phyloP scores from a whole-genome alignment of 2,329 filamentous ascomycete genomes.

The Colletotrichum phormii region DNA sequence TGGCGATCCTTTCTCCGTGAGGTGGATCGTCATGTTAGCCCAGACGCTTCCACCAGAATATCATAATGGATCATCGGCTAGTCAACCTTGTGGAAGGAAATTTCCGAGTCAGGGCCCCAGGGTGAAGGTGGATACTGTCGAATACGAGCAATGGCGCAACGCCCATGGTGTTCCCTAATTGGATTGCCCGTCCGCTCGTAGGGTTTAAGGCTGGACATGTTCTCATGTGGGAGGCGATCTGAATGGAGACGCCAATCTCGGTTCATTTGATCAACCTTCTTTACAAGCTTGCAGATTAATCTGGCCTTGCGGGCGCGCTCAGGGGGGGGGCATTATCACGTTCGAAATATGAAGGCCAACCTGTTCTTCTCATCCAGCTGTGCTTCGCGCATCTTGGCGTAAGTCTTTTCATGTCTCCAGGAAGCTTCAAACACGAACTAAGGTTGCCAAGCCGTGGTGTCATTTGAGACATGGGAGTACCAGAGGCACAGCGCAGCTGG shows the following conservation, averaged over 20 bases:
- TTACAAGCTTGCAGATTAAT: neutral
- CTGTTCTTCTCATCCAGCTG: neutral
- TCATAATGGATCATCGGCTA: neutral
- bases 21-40: no score
- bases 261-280: conserved; percentile 18
- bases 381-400: neutral
- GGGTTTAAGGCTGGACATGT: conserved; percentile 7
- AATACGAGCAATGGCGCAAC: neutral
- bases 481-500: conserved; percentile 13
- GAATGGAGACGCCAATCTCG: conserved; percentile 19
- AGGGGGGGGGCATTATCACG: neutral
- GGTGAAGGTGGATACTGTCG: conserved; percentile 1
- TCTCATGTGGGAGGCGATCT: neutral
- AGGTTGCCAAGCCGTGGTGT: neutral
- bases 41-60: no score
- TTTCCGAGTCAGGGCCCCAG: conserved; percentile 4
- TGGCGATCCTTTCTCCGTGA: no score
- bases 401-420: neutral
- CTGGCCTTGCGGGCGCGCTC: neutral
- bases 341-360: neutral
- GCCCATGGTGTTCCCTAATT: neutral
- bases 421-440: neutral
- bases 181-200: neutral
- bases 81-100: neutral
- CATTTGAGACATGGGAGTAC: neutral